Base-by-base conservation (phyloP, 805 yeast genomes). In the Kuraishia ogatae region DNA sequence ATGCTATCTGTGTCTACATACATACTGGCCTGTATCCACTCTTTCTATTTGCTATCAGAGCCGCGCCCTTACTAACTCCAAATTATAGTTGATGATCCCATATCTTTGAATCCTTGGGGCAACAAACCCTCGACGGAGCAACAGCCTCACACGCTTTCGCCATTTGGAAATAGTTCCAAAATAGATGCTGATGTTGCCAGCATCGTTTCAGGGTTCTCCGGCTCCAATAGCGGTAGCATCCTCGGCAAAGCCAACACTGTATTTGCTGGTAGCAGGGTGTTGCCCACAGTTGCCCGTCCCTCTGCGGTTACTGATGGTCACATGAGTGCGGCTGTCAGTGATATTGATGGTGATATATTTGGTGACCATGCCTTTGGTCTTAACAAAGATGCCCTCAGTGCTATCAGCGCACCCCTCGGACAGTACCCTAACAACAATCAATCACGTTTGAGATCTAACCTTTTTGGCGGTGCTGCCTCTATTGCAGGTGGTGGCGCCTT, bases 391-490 rank as follows among this genome's bases (percentile, higher is more conserved):
- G 70, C 81, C 1, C 63, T 77, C 26, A 76, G 81, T 2, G 78
- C 77, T 11, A 70, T 75, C 47, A 73, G 77, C n/a, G 76, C 77
- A 0, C 78, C 79, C 1, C 72, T 71, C 8, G 79, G 76, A 20
- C 63, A 62, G 15, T 55, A 61, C 39, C n/a, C 52, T 4, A 28
- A 7, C 15, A 57, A n/a, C 28, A 35, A 35, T 11, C 48, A 64
- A 29, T 62, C 69, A 2, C 65, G 78, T 55, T 63, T 68, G 48
- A 68, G 70, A 48, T 52, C 71, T 15, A 75, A 72, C 56, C 49
- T 72, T 49, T 79, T 83, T 60, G 85, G 83, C 2, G 43, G 43
- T 8, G 75, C 88, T 8, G 85, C 87, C 8, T 81, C 87, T 1
- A 79, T 84, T 43, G 76, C 82, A 54, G 84, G 83, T 2, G 71